Conservation (phyloP, 805 yeast species). For the Priceomyces castillae region DNA sequence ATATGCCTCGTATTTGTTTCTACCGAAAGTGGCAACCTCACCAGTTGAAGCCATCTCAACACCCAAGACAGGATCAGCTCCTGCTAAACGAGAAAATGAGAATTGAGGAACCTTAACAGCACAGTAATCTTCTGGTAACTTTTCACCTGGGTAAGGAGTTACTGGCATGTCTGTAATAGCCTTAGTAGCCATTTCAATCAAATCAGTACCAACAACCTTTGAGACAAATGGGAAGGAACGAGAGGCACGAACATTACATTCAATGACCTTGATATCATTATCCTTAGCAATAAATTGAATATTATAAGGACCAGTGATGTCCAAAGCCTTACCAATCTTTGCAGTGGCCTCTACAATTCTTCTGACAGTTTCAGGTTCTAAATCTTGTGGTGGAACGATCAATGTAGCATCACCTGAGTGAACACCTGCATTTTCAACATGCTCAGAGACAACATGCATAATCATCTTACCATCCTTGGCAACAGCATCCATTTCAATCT, state of each 20-base stretch:
- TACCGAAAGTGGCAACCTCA: constrained; percentile 88
- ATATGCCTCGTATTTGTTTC: constrained; percentile 95
- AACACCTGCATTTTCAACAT: constrained; percentile 98
- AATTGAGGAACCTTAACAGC: constrained; percentile 98
- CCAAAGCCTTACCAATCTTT: constrained; percentile 90
- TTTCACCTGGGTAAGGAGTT: constrained; percentile 84
- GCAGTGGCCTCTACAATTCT: constrained; percentile 95
- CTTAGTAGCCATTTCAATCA: constrained; percentile 95
- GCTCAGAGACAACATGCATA: constrained; percentile 98
- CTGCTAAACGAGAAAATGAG: constrained; percentile 93
- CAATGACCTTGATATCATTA: constrained; percentile 94
- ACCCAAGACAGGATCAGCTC: constrained; percentile 97
- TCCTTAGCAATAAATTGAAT: constrained; percentile 96
- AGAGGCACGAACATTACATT: constrained; percentile 98
- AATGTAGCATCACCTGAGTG: constrained; percentile 99
- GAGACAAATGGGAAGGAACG: constrained; percentile 98
- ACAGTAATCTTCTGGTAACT: constrained; percentile 89
- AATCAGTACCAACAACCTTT: constrained; percentile 92
- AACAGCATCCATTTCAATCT: constrained; percentile 98
- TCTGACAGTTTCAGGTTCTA: constrained; percentile 85
- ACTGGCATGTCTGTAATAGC: constrained; percentile 89
- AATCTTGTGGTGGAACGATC: constrained; percentile 94
- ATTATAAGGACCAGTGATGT: constrained; percentile 96
- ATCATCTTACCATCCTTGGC: constrained; percentile 91
- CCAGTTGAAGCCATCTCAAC: constrained; percentile 99